Evolutionary conservation across 2,329 filamentous ascomycete genomes (phyloP), one percentile per base, ranked within the genome.

Genomic region (Hypoxylon rubiginosum): DNA sequence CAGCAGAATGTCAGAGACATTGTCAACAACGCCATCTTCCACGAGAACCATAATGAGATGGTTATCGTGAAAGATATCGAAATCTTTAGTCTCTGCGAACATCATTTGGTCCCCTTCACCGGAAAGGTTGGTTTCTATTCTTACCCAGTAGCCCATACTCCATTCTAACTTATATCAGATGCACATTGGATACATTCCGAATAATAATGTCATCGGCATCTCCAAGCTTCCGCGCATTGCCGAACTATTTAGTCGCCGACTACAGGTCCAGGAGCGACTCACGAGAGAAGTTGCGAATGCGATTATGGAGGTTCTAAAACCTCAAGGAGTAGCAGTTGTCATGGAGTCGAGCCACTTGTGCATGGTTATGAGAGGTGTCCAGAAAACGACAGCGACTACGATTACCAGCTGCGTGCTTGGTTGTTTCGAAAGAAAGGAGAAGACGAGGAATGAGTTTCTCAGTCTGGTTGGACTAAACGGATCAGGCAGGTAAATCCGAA

Each of bases 291-390:
- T 99, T 13, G 96, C 96, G 19, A 88, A 97, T 68, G 95, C 96
- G 15, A 91, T 99, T 68, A 94, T 94, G 77, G 94, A 98, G 76
- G 90, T 98, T 11, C 85, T 99, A 51, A 92, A 97, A 78, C 96
- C 96, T 1, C 93, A 97, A 77, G 96, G 96, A 50, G 95, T 99
- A 1, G 95, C 93, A 19, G 96, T 99, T 2, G 95, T 99, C 64
- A 97, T 99, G 91, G 96, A 99, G 77, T 97, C 93, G 13, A 94
- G 90, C 75, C 96, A 99, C 81, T 84, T 98, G 50, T 99, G 96
- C 84, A 99, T 98, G 95, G 94, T 97, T 15, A 98, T 97, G 94
- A 89, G 96, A 50, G 96, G 96, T n/a, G 95, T 99, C 9, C 89
- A 97, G 78, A 97, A 99, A 85, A 94, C 93, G 0, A 88, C 86